These are phyloP conservation scores for Jasminum sambac DNA, from an alignment of 257 asterid species.

Conservation along the genomic window DNA sequence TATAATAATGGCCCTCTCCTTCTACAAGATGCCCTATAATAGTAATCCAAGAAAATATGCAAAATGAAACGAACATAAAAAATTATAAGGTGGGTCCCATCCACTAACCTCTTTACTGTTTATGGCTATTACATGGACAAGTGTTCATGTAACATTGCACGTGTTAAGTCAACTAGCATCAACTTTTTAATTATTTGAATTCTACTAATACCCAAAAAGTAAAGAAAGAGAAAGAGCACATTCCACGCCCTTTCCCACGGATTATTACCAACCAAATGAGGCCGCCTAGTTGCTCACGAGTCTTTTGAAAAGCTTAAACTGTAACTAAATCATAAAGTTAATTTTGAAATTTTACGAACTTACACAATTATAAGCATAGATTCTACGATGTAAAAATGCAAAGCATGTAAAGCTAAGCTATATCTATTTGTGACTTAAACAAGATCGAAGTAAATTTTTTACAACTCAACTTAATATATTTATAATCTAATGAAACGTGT, in stretches of 20 bases:
- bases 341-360: too few relatives aligned
- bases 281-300: neutral
- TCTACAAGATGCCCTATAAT: neutral
- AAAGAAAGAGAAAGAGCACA: slow-evolving; percentile 8
- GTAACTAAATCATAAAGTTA: too few relatives aligned
- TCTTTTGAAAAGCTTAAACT: too few relatives aligned
- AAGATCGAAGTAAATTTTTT: too few relatives aligned
- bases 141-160: slow-evolving; percentile 21
- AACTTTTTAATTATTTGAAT: neutral
- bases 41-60: neutral
- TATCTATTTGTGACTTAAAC: too few relatives aligned
- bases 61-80: neutral
- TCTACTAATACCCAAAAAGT: neutral
- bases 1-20: neutral
- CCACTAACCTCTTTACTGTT: slow-evolving; percentile 16
- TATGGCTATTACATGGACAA: slow-evolving; percentile 26
- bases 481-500: too few relatives aligned
- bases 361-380: too few relatives aligned
- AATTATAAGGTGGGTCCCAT: slow-evolving; percentile 17
- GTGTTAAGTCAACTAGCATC: slow-evolving; percentile 4
- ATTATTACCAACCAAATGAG: slow-evolving; percentile 31
- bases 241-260: slow-evolving; percentile 25
- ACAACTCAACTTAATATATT: too few relatives aligned
- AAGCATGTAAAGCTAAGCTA: too few relatives aligned
- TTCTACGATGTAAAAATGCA: too few relatives aligned